Base-by-base conservation (phyloP, 495 filamentous ascomycete species). In the Sordaria brevicollis region DNA sequence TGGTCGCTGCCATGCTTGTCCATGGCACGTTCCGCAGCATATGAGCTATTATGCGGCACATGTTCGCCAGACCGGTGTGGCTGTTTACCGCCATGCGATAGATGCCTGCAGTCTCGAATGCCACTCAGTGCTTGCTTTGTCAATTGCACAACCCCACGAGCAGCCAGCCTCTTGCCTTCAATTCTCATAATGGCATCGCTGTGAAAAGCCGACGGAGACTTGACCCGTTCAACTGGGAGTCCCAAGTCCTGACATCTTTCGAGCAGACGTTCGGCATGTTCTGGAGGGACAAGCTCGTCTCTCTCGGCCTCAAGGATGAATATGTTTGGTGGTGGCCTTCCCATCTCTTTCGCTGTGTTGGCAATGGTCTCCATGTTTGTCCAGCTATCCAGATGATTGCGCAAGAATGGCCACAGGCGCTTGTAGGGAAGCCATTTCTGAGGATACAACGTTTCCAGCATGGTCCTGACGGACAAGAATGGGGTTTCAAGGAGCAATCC, bases 371-470 rank as follows among this genome's bases (percentile, higher is more conserved):
- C 76, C 41, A 84, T 35, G 72, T 83, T 83, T 65, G 74, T 69
- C 79, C 78, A 83, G 68, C 82, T 84, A 62, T 84, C 81, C 38
- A 84, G 72, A 38, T 83, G 80, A 37, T 79, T 84, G 35, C 82
- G 76, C 34, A 85, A 74, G 57, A 85, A 84, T 0, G 82, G 83
- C 82, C 83, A 84, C 3, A 85, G 76, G 38, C 84, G 74, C 34
- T 77, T 78, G 70, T 95, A 94, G 1, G 91, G 91, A 0, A 94
- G 79, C 92, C 92, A 94, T 70, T 87, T 90, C 74, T 94, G 91
- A 10, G 92, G 92, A 77, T 93, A 95, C 21, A 96, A 76, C 2
- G 86, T 86, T 35, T 86, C 79, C 19, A 96, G 80, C 91, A 96
- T 93, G 35, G 86, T 84, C n/a, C 85, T 81, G 67, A 93, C 85